Evolutionary conservation across 441 rosid genomes (phyloP).

Genomic region (Gossypium laxum): DNA sequence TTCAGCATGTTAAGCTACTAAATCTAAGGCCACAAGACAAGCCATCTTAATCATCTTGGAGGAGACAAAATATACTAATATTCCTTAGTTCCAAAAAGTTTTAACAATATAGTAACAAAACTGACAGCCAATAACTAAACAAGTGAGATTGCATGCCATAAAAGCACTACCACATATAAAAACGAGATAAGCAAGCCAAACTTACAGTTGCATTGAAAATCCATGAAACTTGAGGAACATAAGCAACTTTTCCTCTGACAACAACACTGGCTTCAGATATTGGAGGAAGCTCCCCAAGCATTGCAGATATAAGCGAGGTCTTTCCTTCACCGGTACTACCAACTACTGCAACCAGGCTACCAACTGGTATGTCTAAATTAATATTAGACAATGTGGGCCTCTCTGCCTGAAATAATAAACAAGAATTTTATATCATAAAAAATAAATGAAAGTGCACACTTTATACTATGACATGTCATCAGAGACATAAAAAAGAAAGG

Average conservation of each 20-base stretch:
- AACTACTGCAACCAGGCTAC: constrained; percentile 87
- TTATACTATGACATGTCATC: not conserved
- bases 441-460: not conserved
- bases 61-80: not conserved
- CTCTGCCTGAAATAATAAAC: constrained; percentile 46
- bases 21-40: not conserved
- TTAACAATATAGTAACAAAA: not conserved
- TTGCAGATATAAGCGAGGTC: constrained; percentile 89
- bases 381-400: constrained; percentile 67
- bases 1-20: not conserved
- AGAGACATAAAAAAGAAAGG: not conserved
- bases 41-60: not conserved
- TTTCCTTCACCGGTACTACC: constrained; percentile 96
- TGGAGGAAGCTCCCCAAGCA: constrained; percentile 90
- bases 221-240: constrained; percentile 99
- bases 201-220: constrained; percentile 92
- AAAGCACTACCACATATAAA: not conserved
- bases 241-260: constrained; percentile 74
- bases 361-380: constrained; percentile 71
- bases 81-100: not conserved
- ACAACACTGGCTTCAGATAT: constrained; percentile 45
- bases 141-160: not conserved
- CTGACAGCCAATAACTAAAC: not conserved
- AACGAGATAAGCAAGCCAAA: constrained; percentile 18
- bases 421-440: constrained; percentile 1